Percentiles rank a stretch among this genome's conserved stretches.
These are phyloP conservation scores for Boletus vermiculosoides DNA, from an alignment of 768 basidiomycete genomes.

Conservation along the genomic window DNA sequence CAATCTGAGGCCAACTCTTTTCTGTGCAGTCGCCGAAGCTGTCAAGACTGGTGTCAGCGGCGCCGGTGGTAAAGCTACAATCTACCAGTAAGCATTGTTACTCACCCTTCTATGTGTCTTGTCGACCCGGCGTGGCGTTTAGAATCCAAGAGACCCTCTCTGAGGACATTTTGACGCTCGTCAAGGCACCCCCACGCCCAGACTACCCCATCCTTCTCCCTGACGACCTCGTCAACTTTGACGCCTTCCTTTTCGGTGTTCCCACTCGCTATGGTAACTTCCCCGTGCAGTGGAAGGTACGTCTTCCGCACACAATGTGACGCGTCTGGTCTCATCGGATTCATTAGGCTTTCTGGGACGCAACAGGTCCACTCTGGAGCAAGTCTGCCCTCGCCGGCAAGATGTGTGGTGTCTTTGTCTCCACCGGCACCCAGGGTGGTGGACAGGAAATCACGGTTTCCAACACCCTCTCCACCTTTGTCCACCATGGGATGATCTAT, in stretches of 20 bases:
- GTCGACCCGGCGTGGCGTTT: background rate
- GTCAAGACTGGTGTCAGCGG: constrained; percentile 40
- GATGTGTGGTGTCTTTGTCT: constrained; percentile 46
- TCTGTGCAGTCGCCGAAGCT: constrained; percentile 31
- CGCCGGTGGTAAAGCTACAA: constrained; percentile 44
- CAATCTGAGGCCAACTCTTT: background rate
- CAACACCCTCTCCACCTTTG: constrained; percentile 44
- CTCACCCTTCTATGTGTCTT: background rate
- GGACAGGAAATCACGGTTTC: constrained; percentile 44
- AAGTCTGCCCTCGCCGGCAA: constrained; percentile 45
- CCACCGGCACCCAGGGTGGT: constrained; percentile 46
- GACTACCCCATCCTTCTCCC: constrained; percentile 45
- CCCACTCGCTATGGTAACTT: constrained; percentile 49
- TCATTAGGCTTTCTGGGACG: constrained; percentile 46
- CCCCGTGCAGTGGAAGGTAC: constrained; percentile 57
- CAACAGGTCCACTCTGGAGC: constrained; percentile 47
- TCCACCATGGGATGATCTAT: constrained; percentile 54
- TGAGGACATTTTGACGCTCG: constrained; percentile 60
- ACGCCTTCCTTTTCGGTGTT: constrained; percentile 46
- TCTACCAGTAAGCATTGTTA: constrained; percentile 42
- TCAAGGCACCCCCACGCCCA: constrained; percentile 71
- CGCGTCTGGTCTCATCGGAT: constrained; percentile 22
- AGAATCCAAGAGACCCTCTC: constrained; percentile 85
- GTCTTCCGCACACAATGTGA: constrained; percentile 10
- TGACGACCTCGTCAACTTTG: constrained; percentile 33